phyloP scores from a whole-genome alignment of 2,329 filamentous ascomycete genomes.

The Stagonosporopsis cucurbitacearum region DNA sequence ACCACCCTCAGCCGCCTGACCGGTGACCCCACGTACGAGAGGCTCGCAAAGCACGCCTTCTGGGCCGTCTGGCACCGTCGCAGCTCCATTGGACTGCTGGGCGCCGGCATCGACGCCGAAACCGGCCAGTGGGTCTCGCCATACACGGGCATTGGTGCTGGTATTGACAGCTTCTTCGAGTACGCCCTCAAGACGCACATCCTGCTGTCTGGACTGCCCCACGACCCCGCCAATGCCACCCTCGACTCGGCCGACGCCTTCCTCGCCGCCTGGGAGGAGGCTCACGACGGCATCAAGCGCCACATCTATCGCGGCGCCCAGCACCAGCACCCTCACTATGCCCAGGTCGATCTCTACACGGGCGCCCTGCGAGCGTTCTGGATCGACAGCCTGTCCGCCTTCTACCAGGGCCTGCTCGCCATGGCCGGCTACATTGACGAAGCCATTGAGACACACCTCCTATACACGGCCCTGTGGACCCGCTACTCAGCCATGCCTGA shows the following conservation, averaged over 20 bases:
- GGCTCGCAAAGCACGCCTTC: constrained; percentile 87
- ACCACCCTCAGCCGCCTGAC: constrained; percentile 87
- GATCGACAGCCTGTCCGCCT: constrained; percentile 95
- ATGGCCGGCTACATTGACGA: constrained; percentile 90
- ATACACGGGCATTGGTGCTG: constrained; percentile 93
- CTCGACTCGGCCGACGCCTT: constrained; percentile 77
- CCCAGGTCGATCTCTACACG: constrained; percentile 86
- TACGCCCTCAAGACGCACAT: constrained; percentile 96
- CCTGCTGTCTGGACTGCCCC: constrained; percentile 74
- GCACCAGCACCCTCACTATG: constrained; percentile 87
- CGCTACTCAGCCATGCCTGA: constrained; percentile 93
- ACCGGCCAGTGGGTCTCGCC: constrained; percentile 86
- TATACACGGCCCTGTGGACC: constrained; percentile 94
- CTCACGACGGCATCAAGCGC: constrained; percentile 84
- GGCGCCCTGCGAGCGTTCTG: constrained; percentile 89
- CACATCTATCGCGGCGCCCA: constrained; percentile 82
- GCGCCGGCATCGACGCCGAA: constrained; percentile 90
- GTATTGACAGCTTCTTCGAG: constrained; percentile 98
- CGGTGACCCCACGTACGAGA: constrained; percentile 86
- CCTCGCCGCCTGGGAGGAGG: constrained; percentile 80
- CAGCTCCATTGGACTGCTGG: constrained; percentile 85
- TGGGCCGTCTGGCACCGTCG: constrained; percentile 95
- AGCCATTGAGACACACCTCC: constrained; percentile 84
- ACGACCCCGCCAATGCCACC: constrained; percentile 58
- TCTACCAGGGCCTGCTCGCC: constrained; percentile 87